phyloP scores from a whole-genome alignment of 1,139 yeast species.

The Chernovozyma sophiae-reginae region DNA sequence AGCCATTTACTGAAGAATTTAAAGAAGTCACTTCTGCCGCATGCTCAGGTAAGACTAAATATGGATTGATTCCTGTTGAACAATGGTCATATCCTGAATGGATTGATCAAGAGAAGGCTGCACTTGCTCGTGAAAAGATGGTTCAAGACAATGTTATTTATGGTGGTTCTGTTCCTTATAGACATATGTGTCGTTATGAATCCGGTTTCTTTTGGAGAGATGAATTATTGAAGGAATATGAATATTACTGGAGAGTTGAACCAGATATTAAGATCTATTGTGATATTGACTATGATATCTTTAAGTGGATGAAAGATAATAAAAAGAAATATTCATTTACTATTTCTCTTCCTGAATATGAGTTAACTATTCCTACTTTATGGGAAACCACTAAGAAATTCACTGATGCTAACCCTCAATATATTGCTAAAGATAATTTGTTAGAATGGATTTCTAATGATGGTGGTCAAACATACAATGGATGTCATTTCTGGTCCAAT shows the following conservation, averaged over 20 bases:
- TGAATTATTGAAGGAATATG: conserved; percentile 64
- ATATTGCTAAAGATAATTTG: conserved; percentile 61
- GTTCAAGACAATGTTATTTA: conserved; percentile 51
- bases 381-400: conserved; percentile 77
- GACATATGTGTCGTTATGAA: conserved; percentile 91
- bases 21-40: conserved; percentile 29
- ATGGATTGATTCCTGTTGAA: conserved; percentile 41
- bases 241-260: conserved; percentile 93
- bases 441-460: conserved; percentile 72
- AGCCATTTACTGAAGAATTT: conserved; percentile 37
- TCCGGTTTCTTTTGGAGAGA: conserved; percentile 88
- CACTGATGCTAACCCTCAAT: conserved; percentile 60
- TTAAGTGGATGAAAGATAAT: conserved; percentile 75
- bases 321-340: conserved; percentile 75
- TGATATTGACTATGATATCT: conserved; percentile 78
- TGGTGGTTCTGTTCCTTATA: conserved; percentile 58
- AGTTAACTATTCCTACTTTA: conserved; percentile 72
- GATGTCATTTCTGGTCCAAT: conserved; percentile 88
- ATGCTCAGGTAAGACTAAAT: conserved; percentile 40
- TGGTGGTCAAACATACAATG: conserved; percentile 62
- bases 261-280: conserved; percentile 77
- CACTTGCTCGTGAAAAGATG: conserved; percentile 48
- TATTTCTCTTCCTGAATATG: conserved; percentile 78
- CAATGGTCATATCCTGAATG: conserved; percentile 53
- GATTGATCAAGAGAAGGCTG: conserved; percentile 58